A percentile compares a stretch with the other conserved stretches of the same genome.
phyloP scores from a whole-genome alignment of 2,329 filamentous ascomycete genomes.

The Leptographium flavum region DNA sequence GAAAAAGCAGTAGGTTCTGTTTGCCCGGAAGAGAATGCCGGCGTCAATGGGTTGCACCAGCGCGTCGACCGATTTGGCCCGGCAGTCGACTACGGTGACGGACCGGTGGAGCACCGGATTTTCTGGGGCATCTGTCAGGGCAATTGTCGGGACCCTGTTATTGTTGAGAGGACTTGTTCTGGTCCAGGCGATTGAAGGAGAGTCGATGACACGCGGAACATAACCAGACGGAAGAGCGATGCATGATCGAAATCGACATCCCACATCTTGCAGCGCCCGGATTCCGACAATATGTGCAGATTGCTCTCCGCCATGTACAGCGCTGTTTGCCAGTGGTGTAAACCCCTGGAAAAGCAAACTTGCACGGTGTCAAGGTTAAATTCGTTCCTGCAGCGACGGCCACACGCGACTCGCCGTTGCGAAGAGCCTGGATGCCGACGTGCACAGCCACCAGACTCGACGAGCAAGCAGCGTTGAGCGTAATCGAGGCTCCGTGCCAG shows the following conservation, averaged over 20 bases:
- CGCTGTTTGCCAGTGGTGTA: constrained; percentile 1
- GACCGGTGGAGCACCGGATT: background rate
- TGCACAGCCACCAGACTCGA: constrained; percentile 17
- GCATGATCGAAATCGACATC: constrained; percentile 20
- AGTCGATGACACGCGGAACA: too few species aligned
- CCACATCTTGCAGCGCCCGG: constrained; percentile 15
- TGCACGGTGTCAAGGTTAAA: constrained; percentile 2
- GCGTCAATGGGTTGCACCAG: background rate
- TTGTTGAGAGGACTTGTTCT: too few species aligned
- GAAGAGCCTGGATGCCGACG: constrained; percentile 7
- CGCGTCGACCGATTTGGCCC: background rate
- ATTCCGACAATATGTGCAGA: constrained; percentile 9
- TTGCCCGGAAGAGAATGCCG: background rate
- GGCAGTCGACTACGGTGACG: background rate
- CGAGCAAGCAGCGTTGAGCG: constrained; percentile 25
- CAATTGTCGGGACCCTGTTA: too few species aligned
- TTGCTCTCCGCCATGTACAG: constrained; percentile 10
- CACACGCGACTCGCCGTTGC: constrained; percentile 1
- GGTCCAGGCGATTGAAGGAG: too few species aligned
- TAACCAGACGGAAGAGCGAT: too few species aligned
- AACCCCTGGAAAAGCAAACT: too few species aligned
- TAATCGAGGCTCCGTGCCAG: constrained; percentile 18
- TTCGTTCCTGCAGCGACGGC: constrained; percentile 4
- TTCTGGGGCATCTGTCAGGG: background rate
- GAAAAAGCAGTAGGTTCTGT: background rate